These are phyloP conservation scores for Aspergillus steynii DNA, from an alignment of 495 filamentous ascomycete species.

Conservation along the genomic window DNA sequence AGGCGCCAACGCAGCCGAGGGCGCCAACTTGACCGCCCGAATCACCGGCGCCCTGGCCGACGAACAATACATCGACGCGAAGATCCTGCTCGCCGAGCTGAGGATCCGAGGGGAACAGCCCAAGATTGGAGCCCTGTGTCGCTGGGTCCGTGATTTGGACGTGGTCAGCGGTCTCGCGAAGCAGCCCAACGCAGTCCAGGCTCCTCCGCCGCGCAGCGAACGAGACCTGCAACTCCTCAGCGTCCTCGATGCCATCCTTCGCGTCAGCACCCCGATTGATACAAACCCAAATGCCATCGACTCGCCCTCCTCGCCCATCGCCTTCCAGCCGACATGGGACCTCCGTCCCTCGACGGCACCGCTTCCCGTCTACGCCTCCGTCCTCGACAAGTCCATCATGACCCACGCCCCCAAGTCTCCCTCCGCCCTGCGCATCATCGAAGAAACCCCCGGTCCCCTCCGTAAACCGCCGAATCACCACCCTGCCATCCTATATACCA, in stretches of 20 bases:
- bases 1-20: constrained; percentile 38
- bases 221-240: constrained; percentile 31
- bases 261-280: constrained; percentile 39
- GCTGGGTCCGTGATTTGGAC: constrained; percentile 42
- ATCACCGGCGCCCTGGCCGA: constrained; percentile 39
- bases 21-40: constrained; percentile 40
- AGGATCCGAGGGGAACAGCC: constrained; percentile 37
- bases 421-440: constrained; percentile 35
- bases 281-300: constrained; percentile 24
- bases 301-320: constrained; percentile 32
- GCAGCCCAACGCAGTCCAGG: constrained; percentile 24
- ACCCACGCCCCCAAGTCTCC: constrained; percentile 28
- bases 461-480: constrained; percentile 44
- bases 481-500: constrained; percentile 40
- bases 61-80: constrained; percentile 38
- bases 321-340: constrained; percentile 43
- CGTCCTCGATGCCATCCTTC: constrained; percentile 39
- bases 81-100: constrained; percentile 39
- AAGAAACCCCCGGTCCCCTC: constrained; percentile 33
- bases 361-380: constrained; percentile 34
- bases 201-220: constrained; percentile 23
- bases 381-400: constrained; percentile 39
- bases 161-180: constrained; percentile 43
- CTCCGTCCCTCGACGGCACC: constrained; percentile 34
- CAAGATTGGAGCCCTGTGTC: constrained; percentile 42